Evolutionary conservation across 1,284 basidiomycete species (phyloP).

Genomic region (Austroboletus novae-zelandiae): DNA sequence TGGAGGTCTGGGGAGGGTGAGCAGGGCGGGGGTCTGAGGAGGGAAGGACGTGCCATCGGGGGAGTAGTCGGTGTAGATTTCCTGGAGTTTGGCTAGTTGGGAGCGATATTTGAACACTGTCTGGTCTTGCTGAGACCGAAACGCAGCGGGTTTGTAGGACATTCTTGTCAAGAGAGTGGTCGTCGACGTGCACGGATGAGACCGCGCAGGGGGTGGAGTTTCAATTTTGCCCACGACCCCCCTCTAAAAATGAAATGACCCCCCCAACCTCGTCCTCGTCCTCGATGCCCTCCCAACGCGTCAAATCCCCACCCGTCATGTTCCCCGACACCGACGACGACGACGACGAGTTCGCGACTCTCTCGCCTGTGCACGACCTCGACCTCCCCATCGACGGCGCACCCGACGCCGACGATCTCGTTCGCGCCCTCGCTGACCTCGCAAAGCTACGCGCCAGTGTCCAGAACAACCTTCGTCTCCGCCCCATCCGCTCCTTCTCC

Average conservation of each 20-base stretch:
- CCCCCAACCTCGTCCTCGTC: conserved; percentile 9
- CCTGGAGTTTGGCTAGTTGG: conserved; percentile 65
- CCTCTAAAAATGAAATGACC: conserved; percentile 3
- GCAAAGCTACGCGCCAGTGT: conserved; percentile 67
- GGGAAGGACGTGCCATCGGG: conserved; percentile 58
- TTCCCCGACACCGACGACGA: not conserved
- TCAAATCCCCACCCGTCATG: not conserved
- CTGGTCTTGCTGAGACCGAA: conserved; percentile 37
- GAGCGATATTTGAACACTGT: conserved; percentile 45
- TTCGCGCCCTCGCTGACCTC: conserved; percentile 62
- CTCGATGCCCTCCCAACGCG: not conserved
- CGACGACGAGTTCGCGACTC: conserved; percentile 25
- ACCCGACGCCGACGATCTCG: conserved; percentile 52
- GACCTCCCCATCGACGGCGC: conserved; percentile 32
- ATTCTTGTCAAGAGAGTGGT: conserved; percentile 34
- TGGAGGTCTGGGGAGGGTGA: conserved; percentile 58
- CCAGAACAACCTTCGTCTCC: conserved; percentile 68
- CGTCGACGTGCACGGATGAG: not conserved
- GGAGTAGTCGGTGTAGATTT: conserved; percentile 77
- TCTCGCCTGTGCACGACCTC: conserved; percentile 23
- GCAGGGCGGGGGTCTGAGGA: conserved; percentile 18
- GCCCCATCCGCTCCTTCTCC: conserved; percentile 63
- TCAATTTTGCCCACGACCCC: conserved; percentile 30
- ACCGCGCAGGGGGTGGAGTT: conserved; percentile 22
- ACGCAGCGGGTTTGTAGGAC: conserved; percentile 54